Evolutionary conservation across 768 basidiomycete species (phyloP), one percentile per base, ranked within the genome.

Genomic region (Mycena capillaripes): DNA sequence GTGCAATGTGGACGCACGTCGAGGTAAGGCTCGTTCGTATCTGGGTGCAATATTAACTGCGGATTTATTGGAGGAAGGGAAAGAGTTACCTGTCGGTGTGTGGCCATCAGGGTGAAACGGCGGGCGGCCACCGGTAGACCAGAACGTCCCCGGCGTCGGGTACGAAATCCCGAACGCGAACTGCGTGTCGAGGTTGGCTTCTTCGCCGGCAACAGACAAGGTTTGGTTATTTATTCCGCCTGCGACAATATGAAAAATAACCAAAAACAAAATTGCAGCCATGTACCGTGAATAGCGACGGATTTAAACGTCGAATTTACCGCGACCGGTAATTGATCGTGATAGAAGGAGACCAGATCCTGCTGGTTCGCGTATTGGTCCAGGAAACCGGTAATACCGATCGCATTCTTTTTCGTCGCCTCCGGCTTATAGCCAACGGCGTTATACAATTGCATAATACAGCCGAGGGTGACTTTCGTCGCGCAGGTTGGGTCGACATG

Each of bases 101-200:
- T 59, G 50, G 0, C 71, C 25, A 70, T 91, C 89, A 2, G 90
- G 86, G 12, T 80, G 84, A 79, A 88, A 92, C 25, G 90, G 91
- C 2, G 92, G 90, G 5, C 83, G 72, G 6, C 93, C 92, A 19
- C 84, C 87, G 27, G 92, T 93, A 0, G 92, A 89, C 74, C 84
- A 93, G 74, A 90, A 91, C 5, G 86, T 89, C 8, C 82, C 81
- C 4, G 88, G 88, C 8, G 88, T 92, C 1, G 92, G 92, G 76
- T 86, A 87, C 6, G 90, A 84, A 30, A 94, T 66, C 23, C 93
- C 93, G 69, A 88, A 91, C 1, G 88, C 91, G 78, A 90, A 92
- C 76, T 93, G 92, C 4, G 87, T 86, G 71, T 94, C 92, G 30
- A 94, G 81, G 72, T 91, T 86, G 4, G 92, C 93, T 78, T 95